These are phyloP conservation scores for Mortierella sp. DNA, from an alignment of 371 early-diverging fungal species.

Conservation along the genomic window DNA sequence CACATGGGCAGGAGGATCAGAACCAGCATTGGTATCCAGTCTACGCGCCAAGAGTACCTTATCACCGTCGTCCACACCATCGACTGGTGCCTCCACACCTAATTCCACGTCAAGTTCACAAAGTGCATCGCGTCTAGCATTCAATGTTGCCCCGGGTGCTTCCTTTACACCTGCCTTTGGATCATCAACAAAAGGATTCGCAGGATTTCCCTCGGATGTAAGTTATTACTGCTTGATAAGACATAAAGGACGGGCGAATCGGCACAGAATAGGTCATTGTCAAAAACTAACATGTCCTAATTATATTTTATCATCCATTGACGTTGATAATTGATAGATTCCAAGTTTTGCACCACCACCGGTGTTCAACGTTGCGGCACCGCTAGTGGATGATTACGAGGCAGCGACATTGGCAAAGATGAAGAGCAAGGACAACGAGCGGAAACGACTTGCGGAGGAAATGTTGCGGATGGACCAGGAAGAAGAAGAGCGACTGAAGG, in stretches of 20 bases:
- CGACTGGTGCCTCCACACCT: slow-evolving; percentile 4
- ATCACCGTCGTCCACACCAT: background rate
- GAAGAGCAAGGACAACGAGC: slow-evolving; percentile 42
- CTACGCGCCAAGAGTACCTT: slow-evolving; percentile 19
- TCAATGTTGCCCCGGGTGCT: slow-evolving; percentile 22
- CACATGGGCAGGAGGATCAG: slow-evolving; percentile 43
- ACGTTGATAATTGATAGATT: too few relatives aligned
- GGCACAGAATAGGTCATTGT: too few relatives aligned
- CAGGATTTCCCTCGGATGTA: slow-evolving; percentile 21
- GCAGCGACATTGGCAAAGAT: slow-evolving; percentile 46
- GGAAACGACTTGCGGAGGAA: slow-evolving; percentile 53
- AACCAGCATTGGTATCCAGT: slow-evolving; percentile 26
- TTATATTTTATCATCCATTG: background rate
- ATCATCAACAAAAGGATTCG: slow-evolving; percentile 12
- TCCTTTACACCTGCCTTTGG: slow-evolving; percentile 33
- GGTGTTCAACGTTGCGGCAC: slow-evolving; percentile 9
- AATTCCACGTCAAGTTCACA: slow-evolving; percentile 4
- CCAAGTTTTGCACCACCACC: slow-evolving; percentile 35
- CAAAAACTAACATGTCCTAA: background rate
- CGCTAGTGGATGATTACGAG: slow-evolving; percentile 41
- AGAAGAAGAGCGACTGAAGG: slow-evolving; percentile 35
- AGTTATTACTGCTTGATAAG: background rate
- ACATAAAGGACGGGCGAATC: too few relatives aligned
- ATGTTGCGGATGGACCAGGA: slow-evolving; percentile 40
- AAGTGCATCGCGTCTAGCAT: slow-evolving; percentile 18